Evolutionary conservation across 2,329 filamentous ascomycete genomes (phyloP).

Genomic region (Aspergillus alliaceus): DNA sequence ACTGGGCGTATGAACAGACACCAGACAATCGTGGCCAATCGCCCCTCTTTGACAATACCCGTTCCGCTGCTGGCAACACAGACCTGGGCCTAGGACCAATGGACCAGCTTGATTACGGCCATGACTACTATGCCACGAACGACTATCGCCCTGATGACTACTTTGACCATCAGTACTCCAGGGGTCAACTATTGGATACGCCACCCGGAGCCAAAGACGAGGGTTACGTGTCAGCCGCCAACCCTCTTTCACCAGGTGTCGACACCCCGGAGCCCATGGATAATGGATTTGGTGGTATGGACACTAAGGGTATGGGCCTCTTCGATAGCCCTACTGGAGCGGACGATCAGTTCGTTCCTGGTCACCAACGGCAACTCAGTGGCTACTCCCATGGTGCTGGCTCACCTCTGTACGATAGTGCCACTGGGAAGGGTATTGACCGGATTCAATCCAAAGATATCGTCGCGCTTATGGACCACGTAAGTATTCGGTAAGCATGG

Average conservation of each 20-base stretch:
- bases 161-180: conserved; percentile 38
- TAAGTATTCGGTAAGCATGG: conserved; percentile 51
- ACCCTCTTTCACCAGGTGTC: conserved; percentile 53
- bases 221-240: conserved; percentile 81
- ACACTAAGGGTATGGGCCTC: conserved; percentile 52
- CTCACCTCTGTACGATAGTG: conserved; percentile 85
- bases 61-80: conserved; percentile 54
- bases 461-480: conserved; percentile 94
- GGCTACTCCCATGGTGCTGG: conserved; percentile 90
- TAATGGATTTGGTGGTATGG: conserved; percentile 54
- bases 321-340: conserved; percentile 50
- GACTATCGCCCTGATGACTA: conserved; percentile 40
- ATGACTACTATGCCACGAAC: conserved; percentile 58
- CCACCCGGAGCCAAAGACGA: conserved; percentile 73
- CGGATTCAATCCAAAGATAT: conserved; percentile 95
- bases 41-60: conserved; percentile 25
- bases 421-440: conserved; percentile 84
- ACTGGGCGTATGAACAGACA: conserved; percentile 59
- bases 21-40: conserved; percentile 45
- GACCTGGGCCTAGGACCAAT: conserved; percentile 57
- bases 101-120: conserved; percentile 57
- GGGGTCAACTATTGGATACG: conserved; percentile 46
- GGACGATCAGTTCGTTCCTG: conserved; percentile 66
- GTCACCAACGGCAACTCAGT: conserved; percentile 68
- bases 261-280: conserved; percentile 47